phyloP scores from a whole-genome alignment of 2,329 filamentous ascomycete species.

The Arthrobotrys conoides region DNA sequence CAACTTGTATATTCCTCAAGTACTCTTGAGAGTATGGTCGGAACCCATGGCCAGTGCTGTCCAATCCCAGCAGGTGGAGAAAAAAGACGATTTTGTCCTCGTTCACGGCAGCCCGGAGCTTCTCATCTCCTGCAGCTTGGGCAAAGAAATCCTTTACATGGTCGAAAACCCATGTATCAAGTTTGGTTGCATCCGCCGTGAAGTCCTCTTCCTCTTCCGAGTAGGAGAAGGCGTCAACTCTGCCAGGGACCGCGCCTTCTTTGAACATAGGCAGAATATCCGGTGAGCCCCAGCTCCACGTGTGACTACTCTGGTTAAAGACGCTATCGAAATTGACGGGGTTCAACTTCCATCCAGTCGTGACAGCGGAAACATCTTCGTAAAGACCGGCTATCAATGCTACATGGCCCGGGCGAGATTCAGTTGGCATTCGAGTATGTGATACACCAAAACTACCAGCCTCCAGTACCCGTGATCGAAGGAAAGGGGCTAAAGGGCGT shows the following conservation, averaged over 20 bases:
- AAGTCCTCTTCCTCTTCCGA: conserved; percentile 90
- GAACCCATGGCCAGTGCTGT: conserved; percentile 88
- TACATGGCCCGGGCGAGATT: conserved; percentile 95
- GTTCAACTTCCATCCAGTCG: conserved; percentile 98
- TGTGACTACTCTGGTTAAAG: conserved; percentile 95
- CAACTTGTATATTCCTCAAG: conserved; percentile 91
- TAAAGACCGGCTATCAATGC: conserved; percentile 96
- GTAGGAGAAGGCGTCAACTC: conserved; percentile 90
- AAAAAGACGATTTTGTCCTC: conserved; percentile 95
- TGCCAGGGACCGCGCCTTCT: conserved; percentile 86
- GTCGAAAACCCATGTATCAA: conserved; percentile 97
- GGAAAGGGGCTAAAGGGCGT: conserved; percentile 87
- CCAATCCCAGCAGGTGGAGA: conserved; percentile 89
- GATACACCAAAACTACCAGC: conserved; percentile 97
- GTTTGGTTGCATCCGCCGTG: conserved; percentile 81
- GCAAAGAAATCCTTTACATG: conserved; percentile 88
- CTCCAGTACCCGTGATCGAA: conserved; percentile 88
- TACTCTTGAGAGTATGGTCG: conserved; percentile 97
- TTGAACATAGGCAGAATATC: conserved; percentile 99
- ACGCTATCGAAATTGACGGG: conserved; percentile 99
- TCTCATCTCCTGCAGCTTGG: conserved; percentile 82
- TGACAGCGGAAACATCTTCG: conserved; percentile 97
- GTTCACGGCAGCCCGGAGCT: conserved; percentile 78
- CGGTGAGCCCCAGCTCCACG: conserved; percentile 99
- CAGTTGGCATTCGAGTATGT: conserved; percentile 95